Percentiles rank a stretch among this genome's conserved stretches.
phyloP scores from a whole-genome alignment of 179 eudicot species.

The Heliamphora pulchella region DNA sequence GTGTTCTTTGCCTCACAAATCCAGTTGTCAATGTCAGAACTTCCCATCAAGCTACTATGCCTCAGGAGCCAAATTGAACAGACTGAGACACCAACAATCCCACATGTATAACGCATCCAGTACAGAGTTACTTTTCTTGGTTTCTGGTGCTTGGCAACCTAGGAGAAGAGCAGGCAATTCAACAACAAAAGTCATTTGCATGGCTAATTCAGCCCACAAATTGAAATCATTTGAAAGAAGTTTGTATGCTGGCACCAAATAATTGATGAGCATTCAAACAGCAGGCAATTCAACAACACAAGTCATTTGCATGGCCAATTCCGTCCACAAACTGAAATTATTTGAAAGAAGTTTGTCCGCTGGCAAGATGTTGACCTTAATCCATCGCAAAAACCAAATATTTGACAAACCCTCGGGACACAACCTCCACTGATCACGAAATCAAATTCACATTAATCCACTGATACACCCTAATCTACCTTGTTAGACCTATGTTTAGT shows the following conservation, averaged over 20 bases:
- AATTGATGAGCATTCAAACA: constrained; percentile 4
- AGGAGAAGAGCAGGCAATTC: constrained; percentile 20
- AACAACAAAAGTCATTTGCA: not conserved
- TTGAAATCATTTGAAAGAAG: not conserved
- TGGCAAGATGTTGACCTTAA: not conserved
- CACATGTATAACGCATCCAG: constrained; percentile 85
- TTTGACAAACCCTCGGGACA: not conserved
- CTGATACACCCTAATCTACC: too few species aligned
- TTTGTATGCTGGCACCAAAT: not conserved
- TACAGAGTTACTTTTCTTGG: constrained; percentile 64
- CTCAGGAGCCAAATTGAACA: constrained; percentile 79
- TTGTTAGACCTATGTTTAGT: too few species aligned
- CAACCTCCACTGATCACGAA: not conserved
- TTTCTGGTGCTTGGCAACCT: constrained; percentile 73
- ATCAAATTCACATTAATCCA: too few species aligned
- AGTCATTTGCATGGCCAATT: not conserved
- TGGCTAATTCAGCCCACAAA: not conserved
- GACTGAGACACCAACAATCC: constrained; percentile 67
- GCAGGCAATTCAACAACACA: constrained; percentile 11
- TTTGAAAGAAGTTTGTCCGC: not conserved
- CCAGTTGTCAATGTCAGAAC: constrained; percentile 93
- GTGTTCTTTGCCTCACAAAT: constrained; percentile 81
- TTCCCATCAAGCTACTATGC: constrained; percentile 86
- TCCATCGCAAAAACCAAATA: not conserved
- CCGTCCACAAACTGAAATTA: not conserved